A percentile compares a stretch with the other conserved stretches of the same genome.
Evolutionary conservation across 129 eudicot species (phyloP).

Genomic region (Pulicaria dysenterica): DNA sequence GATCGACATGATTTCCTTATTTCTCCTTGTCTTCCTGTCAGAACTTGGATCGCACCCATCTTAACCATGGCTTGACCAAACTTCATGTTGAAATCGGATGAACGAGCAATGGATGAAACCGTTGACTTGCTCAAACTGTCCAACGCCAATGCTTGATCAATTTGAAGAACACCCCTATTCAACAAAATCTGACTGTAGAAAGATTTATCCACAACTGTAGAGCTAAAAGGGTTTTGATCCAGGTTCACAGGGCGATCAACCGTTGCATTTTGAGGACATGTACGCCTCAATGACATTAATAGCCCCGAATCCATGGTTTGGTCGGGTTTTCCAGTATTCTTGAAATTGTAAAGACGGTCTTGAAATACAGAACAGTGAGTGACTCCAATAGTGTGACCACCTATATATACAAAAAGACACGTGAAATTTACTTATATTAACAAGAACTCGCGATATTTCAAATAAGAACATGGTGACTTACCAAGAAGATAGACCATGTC

Average conservation of each 20-base stretch:
- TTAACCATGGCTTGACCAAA: constrained; percentile 54
- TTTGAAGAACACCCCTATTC: constrained; percentile 47
- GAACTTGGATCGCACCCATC: constrained; percentile 47
- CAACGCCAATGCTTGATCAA: constrained; percentile 54
- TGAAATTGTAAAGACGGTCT: constrained; percentile 71
- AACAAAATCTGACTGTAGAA: constrained; percentile 44
- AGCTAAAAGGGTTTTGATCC: constrained; percentile 52
- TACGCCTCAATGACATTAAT: constrained; percentile 19
- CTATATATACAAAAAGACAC: constrained; percentile 22
- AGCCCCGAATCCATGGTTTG: constrained; percentile 44
- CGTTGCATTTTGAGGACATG: constrained; percentile 44
- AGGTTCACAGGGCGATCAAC: constrained; percentile 37
- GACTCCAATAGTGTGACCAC: constrained; percentile 73
- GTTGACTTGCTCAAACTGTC: constrained; percentile 33
- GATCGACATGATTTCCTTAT: constrained; percentile 47
- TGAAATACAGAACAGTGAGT: constrained; percentile 53
- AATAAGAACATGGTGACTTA: neutral
- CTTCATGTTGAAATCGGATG: constrained; percentile 33
- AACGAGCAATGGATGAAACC: constrained; percentile 32
- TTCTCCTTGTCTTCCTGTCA: constrained; percentile 45
- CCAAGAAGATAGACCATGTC: constrained; percentile 75
- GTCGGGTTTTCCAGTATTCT: constrained; percentile 56
- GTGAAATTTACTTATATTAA: neutral
- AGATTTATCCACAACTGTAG: constrained; percentile 49
- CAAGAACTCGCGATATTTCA: too few relatives aligned